Percentiles rank a stretch among this genome's conserved stretches.
Evolutionary conservation across 2,329 filamentous ascomycete genomes (phyloP).

Genomic region (Claviceps arundinis): DNA sequence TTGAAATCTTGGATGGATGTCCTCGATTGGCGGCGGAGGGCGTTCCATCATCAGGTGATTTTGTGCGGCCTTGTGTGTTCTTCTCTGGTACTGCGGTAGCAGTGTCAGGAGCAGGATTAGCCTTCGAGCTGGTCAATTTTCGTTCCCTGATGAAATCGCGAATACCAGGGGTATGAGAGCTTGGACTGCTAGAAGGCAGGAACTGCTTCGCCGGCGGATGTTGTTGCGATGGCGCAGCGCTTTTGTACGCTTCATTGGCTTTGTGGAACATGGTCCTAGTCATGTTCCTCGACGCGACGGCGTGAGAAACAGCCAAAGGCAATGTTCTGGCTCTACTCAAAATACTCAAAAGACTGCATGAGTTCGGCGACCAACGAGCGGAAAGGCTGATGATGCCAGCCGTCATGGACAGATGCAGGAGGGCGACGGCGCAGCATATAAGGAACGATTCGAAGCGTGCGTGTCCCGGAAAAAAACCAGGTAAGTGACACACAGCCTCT

Average conservation of each 20-base stretch:
- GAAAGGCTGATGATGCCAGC: conserved; percentile 17
- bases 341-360: conserved; percentile 14
- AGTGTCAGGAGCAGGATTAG: conserved; percentile 6
- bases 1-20: conserved; percentile 7
- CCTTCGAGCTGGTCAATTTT: conserved; percentile 19
- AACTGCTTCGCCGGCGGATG: conserved; percentile 34
- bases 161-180: conserved; percentile 31
- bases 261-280: conserved; percentile 8
- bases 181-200: conserved; percentile 44
- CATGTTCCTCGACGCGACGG: conserved; percentile 1
- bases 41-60: conserved; percentile 15
- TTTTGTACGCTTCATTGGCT: conserved; percentile 6
- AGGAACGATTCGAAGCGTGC: neutral
- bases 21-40: conserved; percentile 9
- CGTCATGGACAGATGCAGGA: conserved; percentile 20
- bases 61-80: conserved; percentile 16
- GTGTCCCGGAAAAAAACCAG: neutral
- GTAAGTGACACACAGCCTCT: neutral
- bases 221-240: conserved; percentile 21
- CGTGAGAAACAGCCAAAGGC: conserved; percentile 13
- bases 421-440: neutral
- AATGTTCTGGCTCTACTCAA: conserved; percentile 12
- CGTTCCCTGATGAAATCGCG: conserved; percentile 36
- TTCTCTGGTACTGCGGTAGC: conserved; percentile 24
- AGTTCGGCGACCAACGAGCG: conserved; percentile 24